Base-by-base conservation (phyloP, 805 yeast genomes). In the Helenozyma rhizophorensis region DNA sequence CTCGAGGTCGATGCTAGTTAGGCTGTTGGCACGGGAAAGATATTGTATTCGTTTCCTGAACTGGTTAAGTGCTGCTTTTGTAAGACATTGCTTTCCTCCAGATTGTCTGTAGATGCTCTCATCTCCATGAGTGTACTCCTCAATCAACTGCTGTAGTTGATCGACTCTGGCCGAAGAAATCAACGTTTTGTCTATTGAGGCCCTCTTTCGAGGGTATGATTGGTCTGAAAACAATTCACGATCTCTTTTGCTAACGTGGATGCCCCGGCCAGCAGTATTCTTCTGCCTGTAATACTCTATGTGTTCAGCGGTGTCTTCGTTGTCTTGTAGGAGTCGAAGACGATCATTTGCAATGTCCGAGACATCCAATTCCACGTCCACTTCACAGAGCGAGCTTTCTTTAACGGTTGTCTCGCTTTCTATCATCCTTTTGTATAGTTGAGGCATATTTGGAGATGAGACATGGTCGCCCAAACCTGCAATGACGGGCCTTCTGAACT, bases 401-500 rank as follows among this genome's bases (percentile, higher is more conserved):
- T 37, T 23, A 9, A 50, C 37, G 9, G 30, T 32, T 5, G 30
- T 27, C 11, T 31, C 34, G 3, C 23, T 26, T 6, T 45, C 39
- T 17, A 31, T 41, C 2, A 52, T 21, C 9, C 14, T 28, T 12
- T 32, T 29, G 28, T 48, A 48, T 11, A 53, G 30, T 7, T 40
- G 40, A 13, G 47, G 42, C 2, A 51, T 23, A 10, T 32, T 28
- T 4, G 37, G 29, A 13, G 27, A 25, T 14, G 17, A 14, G 9
- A 28, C 30, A 3, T 28, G 25, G 4, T 30, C 32, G 14, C 27
- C 21, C 8, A 32, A 30, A 3, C 38, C 42, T 9, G 48, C 30
- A 4, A 45, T 35, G 8, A 33, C 43, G 6, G 68, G 66, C 30
- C 58, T 58, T 27, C 58, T 60, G 47, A 70, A 70, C n/a, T 38